Conservation (phyloP, 148 eudicot genomes). For the Pharnaceum exiguum region DNA sequence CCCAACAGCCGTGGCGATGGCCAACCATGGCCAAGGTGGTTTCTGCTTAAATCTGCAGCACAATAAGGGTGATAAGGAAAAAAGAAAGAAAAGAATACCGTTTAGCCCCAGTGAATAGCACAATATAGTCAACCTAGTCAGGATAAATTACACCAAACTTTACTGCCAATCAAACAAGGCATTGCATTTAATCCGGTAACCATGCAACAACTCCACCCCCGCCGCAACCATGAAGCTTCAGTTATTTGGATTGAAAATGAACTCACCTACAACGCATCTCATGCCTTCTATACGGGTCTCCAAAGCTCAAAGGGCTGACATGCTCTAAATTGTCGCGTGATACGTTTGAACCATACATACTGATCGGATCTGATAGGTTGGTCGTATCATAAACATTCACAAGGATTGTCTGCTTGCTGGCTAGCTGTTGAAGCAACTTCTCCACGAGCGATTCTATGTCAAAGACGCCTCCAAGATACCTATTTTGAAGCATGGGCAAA, state of each 20-base stretch:
- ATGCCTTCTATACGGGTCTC: conserved; percentile 87
- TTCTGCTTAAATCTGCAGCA: conserved; percentile 77
- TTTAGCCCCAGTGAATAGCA: too few relatives aligned
- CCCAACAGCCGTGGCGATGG: conserved; percentile 50
- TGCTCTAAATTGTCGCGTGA: conserved; percentile 47
- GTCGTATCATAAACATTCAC: conserved; percentile 90
- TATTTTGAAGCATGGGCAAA: conserved; percentile 25
- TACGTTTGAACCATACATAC: conserved; percentile 85
- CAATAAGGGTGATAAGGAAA: neutral
- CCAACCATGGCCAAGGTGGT: conserved; percentile 80
- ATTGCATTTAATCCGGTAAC: too few relatives aligned
- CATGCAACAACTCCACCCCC: too few relatives aligned
- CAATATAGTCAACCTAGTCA: too few relatives aligned
- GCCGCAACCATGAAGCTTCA: neutral
- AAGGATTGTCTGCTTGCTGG: conserved; percentile 88
- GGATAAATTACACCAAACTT: too few relatives aligned
- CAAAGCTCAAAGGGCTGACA: conserved; percentile 76
- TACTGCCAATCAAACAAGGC: too few relatives aligned
- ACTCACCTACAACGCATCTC: conserved; percentile 93
- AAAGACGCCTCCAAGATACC: conserved; percentile 93
- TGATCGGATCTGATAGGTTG: conserved; percentile 61
- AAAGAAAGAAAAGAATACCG: too few relatives aligned
- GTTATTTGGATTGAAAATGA: neutral
- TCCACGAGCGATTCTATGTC: conserved; percentile 95
- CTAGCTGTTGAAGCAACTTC: conserved; percentile 93